Evolutionary conservation across 2,329 filamentous ascomycete species (phyloP), one percentile per base, ranked within the genome.

Genomic region (Cadophora sp.): DNA sequence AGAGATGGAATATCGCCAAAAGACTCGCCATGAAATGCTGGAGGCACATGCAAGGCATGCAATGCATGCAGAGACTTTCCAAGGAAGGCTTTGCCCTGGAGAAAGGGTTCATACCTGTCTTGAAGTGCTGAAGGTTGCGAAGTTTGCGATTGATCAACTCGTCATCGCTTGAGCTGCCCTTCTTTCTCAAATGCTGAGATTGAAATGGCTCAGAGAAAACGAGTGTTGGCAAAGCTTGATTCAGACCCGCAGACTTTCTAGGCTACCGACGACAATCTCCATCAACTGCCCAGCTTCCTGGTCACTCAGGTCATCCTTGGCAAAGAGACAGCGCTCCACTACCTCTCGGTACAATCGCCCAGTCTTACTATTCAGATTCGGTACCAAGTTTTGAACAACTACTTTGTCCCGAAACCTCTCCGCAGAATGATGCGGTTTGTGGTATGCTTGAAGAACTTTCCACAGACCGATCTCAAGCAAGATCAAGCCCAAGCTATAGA

Each of bases 61-160:
- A 1, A 64, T 66, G 50, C 33, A 43, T 51, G 14, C 47, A 33
- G 64, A 62, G 68, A 20, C 68, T 70, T 78, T 60, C 72, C 73
- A 73, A 64, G 22, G 41, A 58, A 70, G 64, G 45, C 66, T 76
- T 68, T 81, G 24, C 76, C 66, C 73, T 1, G 79, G 76, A n/a
- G 78, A 81, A 45, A 77, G 76, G 59, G 67, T 68, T 16, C 80
- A 81, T 55, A 78, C 80, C 27, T 89, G 86, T 67, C 74, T 83
- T 68, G 79, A 78, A 66, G 81, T 89, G 41, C 81, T 89, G 20
- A 81, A 84, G 36, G 81, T 87, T 39, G 86, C 87, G 5, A 83
- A 83, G 67, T 72, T 79, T 53, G 84, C 86, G 1, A 80, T 89
- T 61, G 83, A 87, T 36, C 81, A 80, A 33, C 76, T 89, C 27